Evolutionary conservation across 805 yeast species (phyloP).

Genomic region (Candida methanosorbosa): DNA sequence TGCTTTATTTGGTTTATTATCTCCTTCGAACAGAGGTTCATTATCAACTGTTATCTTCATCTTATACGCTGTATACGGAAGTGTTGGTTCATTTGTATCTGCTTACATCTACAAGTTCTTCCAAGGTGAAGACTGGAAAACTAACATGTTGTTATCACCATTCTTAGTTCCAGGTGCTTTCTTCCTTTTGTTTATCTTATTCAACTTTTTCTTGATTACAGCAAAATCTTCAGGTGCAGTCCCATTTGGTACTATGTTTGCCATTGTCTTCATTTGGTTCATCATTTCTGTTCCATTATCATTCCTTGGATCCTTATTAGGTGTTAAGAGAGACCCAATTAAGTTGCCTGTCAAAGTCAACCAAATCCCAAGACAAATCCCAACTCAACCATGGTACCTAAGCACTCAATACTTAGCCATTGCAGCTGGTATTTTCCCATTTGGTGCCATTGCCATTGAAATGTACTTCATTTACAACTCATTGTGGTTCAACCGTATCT

Average conservation of each 20-base stretch:
- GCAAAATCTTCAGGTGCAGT: slow-evolving; percentile 89
- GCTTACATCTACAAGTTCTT: slow-evolving; percentile 79
- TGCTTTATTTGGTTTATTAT: slow-evolving; percentile 81
- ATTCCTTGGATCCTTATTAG: slow-evolving; percentile 71
- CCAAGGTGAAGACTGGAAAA: slow-evolving; percentile 89
- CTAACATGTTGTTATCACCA: slow-evolving; percentile 78
- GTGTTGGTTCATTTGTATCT: slow-evolving; percentile 81
- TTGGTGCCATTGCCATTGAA: slow-evolving; percentile 91
- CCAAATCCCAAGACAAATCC: slow-evolving; percentile 95
- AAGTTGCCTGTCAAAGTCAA: slow-evolving; percentile 74
- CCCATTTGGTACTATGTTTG: slow-evolving; percentile 83
- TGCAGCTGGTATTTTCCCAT: slow-evolving; percentile 87
- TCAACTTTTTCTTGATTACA: slow-evolving; percentile 75
- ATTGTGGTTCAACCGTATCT: slow-evolving; percentile 88
- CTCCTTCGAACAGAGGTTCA: slow-evolving; percentile 94
- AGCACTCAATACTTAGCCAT: slow-evolving; percentile 57
- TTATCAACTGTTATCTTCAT: slow-evolving; percentile 85
- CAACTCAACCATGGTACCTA: slow-evolving; percentile 80
- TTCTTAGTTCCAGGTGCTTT: slow-evolving; percentile 73
- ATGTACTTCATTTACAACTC: slow-evolving; percentile 87
- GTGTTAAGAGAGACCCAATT: slow-evolving; percentile 44
- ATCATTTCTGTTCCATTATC: slow-evolving; percentile 79
- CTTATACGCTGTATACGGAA: slow-evolving; percentile 71
- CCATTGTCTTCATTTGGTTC: slow-evolving; percentile 79
- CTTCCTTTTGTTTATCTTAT: slow-evolving; percentile 51